phyloP scores from a whole-genome alignment of 768 basidiomycete species.

The Harrya chromipes region DNA sequence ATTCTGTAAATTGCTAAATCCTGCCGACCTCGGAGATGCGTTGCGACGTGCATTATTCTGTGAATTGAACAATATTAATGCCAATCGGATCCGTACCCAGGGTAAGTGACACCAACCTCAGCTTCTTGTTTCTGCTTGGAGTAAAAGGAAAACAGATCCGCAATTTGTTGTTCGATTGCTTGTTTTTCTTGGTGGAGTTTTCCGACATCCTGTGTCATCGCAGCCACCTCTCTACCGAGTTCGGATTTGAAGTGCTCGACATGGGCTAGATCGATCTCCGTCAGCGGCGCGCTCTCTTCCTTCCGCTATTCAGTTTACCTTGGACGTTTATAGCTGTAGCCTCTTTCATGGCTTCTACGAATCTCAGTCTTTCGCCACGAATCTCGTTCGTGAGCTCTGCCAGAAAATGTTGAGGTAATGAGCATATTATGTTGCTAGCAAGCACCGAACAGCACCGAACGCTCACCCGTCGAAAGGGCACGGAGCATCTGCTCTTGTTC shows the following conservation, averaged over 20 bases:
- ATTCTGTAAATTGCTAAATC: slow-evolving; percentile 26
- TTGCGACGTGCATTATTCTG: slow-evolving; percentile 26
- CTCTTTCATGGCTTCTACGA: slow-evolving; percentile 95
- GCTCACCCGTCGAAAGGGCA: slow-evolving; percentile 59
- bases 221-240: slow-evolving; percentile 67
- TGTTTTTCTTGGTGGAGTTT: slow-evolving; percentile 65
- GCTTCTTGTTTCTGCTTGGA: slow-evolving; percentile 56
- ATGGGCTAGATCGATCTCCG: slow-evolving; percentile 53
- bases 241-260: slow-evolving; percentile 87
- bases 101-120: slow-evolving; percentile 19
- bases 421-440: neutral
- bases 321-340: slow-evolving; percentile 87
- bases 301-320: slow-evolving; percentile 37
- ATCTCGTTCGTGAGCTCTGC: slow-evolving; percentile 81
- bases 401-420: neutral
- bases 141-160: slow-evolving; percentile 70
- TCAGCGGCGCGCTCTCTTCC: neutral
- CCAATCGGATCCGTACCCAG: neutral
- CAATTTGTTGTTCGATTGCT: slow-evolving; percentile 64
- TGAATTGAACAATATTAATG: neutral
- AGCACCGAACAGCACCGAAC: neutral
- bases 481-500: slow-evolving; percentile 72
- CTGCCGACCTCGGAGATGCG: slow-evolving; percentile 17
- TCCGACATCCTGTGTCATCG: slow-evolving; percentile 71
- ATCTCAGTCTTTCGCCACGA: slow-evolving; percentile 77